These are phyloP conservation scores for Sanchytrium tribonematis DNA, from an alignment of 371 early-diverging fungal species.

Conservation along the genomic window DNA sequence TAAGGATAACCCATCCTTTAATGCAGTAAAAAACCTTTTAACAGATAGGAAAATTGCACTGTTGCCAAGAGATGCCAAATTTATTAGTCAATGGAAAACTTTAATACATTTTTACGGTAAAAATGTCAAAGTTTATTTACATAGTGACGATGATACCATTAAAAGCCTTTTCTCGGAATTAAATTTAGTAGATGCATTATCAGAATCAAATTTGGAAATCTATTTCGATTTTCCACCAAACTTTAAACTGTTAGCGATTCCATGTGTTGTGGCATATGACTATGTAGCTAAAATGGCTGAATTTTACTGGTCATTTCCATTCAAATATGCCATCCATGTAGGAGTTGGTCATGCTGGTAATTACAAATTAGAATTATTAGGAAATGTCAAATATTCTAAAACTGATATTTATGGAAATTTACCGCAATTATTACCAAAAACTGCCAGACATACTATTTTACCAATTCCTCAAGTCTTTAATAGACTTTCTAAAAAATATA, in stretches of 20 bases:
- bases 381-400: neutral
- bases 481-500: neutral
- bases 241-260: neutral
- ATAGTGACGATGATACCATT: neutral
- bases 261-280: neutral
- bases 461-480: neutral
- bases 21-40: neutral
- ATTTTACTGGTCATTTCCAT: neutral
- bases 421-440: neutral
- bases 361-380: neutral
- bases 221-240: neutral
- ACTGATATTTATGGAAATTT: neutral
- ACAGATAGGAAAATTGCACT: neutral
- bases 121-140: neutral
- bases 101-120: neutral
- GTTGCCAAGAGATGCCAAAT: neutral
- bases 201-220: neutral
- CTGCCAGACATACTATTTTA: neutral
- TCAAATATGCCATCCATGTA: neutral
- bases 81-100: neutral
- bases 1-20: neutral
- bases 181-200: neutral
- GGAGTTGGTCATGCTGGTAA: neutral
- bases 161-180: neutral
- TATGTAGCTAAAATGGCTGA: neutral